phyloP scores from a whole-genome alignment of 2,329 filamentous ascomycete genomes.

The Orbilia javanica region DNA sequence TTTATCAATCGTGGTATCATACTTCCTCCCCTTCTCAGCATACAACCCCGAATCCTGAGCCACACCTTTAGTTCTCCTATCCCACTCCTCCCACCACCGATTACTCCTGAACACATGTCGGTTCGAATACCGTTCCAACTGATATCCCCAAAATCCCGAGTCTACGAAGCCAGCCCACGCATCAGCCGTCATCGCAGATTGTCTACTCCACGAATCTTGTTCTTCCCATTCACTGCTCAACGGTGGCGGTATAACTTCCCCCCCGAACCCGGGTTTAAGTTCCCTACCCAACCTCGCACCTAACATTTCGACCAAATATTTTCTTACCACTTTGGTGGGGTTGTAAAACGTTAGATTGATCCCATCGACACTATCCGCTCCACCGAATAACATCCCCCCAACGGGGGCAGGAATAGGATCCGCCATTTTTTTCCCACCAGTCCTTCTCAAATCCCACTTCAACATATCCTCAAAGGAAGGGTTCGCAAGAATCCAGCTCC shows the following conservation, averaged over 20 bases:
- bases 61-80: background rate
- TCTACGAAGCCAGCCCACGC: conserved; percentile 26
- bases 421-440: background rate
- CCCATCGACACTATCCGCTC: conserved; percentile 56
- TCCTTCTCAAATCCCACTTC: conserved; percentile 37
- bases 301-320: conserved; percentile 9
- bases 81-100: conserved; percentile 16
- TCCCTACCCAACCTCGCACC: conserved; percentile 11
- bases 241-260: background rate
- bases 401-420: conserved; percentile 51
- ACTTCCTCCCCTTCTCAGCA: background rate
- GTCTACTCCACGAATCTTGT: conserved; percentile 33
- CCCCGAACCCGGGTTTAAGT: conserved; percentile 28
- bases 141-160: conserved; percentile 20
- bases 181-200: conserved; percentile 1
- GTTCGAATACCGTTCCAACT: conserved; percentile 16
- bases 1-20: background rate
- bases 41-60: background rate
- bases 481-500: conserved; percentile 24
- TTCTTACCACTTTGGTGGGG: conserved; percentile 23
- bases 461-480: conserved; percentile 48
- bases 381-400: conserved; percentile 47
- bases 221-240: conserved; percentile 15
- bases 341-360: conserved; percentile 54
- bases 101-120: conserved; percentile 27